A percentile compares a stretch with the other conserved stretches of the same genome.
Conservation (phyloP, 768 basidiomycete genomes). For the Mycena vulgaris region DNA sequence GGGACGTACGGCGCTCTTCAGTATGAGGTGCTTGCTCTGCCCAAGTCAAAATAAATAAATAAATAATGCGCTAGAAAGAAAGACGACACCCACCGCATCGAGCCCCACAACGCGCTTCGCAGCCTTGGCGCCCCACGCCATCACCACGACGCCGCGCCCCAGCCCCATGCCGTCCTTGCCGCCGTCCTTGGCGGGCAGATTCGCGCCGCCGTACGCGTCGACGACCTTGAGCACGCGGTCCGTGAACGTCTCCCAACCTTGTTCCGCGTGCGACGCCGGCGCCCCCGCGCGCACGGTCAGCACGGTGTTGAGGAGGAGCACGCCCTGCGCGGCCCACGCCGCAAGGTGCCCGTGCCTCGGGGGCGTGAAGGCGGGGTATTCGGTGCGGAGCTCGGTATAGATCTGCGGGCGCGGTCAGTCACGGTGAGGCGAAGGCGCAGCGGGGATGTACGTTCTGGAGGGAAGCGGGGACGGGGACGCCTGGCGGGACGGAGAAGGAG, state of each 20-base stretch:
- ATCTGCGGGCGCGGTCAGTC: constrained; percentile 67
- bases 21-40: constrained; percentile 80
- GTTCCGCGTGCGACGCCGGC: constrained; percentile 86
- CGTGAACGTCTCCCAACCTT: constrained; percentile 95
- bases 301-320: constrained; percentile 93
- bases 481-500: constrained; percentile 91
- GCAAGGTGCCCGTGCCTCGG: constrained; percentile 91
- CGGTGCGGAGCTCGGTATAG: constrained; percentile 87
- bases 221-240: constrained; percentile 84
- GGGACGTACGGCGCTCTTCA: constrained; percentile 51
- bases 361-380: constrained; percentile 83
- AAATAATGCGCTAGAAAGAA: constrained; percentile 38
- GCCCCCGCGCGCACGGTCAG: constrained; percentile 85
- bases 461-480: constrained; percentile 84
- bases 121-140: constrained; percentile 94
- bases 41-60: too few relatives aligned
- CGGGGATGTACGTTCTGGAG: constrained; percentile 76
- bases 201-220: constrained; percentile 82
- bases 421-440: constrained; percentile 22
- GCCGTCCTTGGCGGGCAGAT: constrained; percentile 58
- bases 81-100: constrained; percentile 69
- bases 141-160: constrained; percentile 81
- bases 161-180: constrained; percentile 62
- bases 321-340: constrained; percentile 87
- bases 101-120: constrained; percentile 86